Conservation (phyloP, 1,284 basidiomycete species). For the Malassezia obtusa region DNA sequence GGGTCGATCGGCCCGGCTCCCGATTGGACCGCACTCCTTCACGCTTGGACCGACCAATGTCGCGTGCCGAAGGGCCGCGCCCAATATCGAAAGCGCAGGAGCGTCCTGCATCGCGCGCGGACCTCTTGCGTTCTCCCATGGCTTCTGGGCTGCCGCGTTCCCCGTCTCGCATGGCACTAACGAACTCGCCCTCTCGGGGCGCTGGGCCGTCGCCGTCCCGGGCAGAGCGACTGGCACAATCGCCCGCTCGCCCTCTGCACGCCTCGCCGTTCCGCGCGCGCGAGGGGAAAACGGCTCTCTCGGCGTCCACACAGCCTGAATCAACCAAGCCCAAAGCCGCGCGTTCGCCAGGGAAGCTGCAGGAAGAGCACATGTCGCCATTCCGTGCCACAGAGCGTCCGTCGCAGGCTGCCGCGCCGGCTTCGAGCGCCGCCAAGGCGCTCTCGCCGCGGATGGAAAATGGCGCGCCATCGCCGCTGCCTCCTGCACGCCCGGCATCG, state of each 20-base stretch:
- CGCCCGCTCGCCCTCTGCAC: not conserved
- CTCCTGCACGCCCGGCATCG: not conserved
- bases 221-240: not conserved
- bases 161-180: not conserved
- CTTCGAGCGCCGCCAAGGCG: too few species aligned
- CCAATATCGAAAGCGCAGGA: not conserved
- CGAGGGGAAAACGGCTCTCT: not conserved
- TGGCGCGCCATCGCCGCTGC: too few species aligned
- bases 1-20: not conserved
- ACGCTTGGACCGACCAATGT: not conserved
- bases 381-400: not conserved
- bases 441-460: too few species aligned
- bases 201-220: not conserved
- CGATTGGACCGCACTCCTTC: not conserved
- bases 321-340: not conserved
- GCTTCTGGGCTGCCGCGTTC: too few species aligned
- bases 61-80: not conserved
- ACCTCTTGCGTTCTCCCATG: too few species aligned
- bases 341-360: slow-evolving; percentile 13
- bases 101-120: too few species aligned
- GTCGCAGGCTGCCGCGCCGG: too few species aligned
- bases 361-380: slow-evolving; percentile 8
- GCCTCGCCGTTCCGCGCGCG: not conserved
- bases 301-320: not conserved
- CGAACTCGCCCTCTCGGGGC: too few species aligned